Evolutionary conservation across 1,284 basidiomycete species (phyloP), one percentile per base, ranked within the genome.

Genomic region (Chalciporus sp.): DNA sequence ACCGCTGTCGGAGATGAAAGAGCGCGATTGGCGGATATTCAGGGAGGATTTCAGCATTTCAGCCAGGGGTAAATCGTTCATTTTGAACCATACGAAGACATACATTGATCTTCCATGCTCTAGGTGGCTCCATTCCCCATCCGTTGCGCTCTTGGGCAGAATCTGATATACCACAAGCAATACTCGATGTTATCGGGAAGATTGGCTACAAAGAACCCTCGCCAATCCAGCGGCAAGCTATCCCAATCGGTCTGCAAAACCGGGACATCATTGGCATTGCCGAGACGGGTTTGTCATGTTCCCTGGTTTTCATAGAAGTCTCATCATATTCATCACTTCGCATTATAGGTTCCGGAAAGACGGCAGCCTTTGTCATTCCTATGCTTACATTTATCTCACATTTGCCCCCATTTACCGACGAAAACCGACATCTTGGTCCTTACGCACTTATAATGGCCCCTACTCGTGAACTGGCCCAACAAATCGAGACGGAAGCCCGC

Each of bases 21-120:
- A 98, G 64, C 82, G 96, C 53, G 96, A 99, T 70, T 99, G 96
- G 96, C 85, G 96, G 65, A 99, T 99, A 71, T 99, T 99, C 77
- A 81, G 95, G 58, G 96, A 99, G 72, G 96, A 99, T 73, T 99
- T 97, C 75, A 95, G 88, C 64, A 99, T 99, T 58, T 86, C 93
- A 49, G 89, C 94, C 4, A 76, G 95, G 70, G 94, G 91, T 88
- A 47, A 42, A 79, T 70, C 7, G 33, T 23, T 42, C 8, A 42
- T 44, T 33, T 51, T n/a, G 19, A 17, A 20, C 41, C 23, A 12
- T 42, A 17, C 43, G 4, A 10, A 11, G 33, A 47, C 14, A 45
- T 29, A 39, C 44, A 4, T 39, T 42, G 41, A 55, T 19, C 20
- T 49, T 23, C 37, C 50, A 51, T 43, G n/a, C 42, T 53, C 4